Evolutionary conservation across 805 yeast species (phyloP), one percentile per base, ranked within the genome.

Genomic region (Saturnispora bothae): DNA sequence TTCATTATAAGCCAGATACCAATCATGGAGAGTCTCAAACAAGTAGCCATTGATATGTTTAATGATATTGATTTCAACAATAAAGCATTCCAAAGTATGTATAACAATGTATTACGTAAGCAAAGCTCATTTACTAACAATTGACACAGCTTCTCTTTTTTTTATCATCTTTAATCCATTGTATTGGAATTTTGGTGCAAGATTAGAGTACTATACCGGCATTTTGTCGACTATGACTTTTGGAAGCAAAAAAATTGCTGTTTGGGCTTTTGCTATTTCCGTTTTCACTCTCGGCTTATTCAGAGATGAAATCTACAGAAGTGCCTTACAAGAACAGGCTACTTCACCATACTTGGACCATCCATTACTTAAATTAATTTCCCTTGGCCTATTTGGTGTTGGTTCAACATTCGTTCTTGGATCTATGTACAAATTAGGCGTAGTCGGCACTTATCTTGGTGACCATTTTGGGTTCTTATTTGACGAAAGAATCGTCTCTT

Each of bases 391-490:
- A 3, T 81, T 86, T 48, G 73, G 59, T 1, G 56, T 67, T 36
- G 98, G 98, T 17, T 86, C 88, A 48, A 60, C 83, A 8, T 71
- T 92, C 38, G 97, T 88, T 2, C 46, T 82, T 23, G 62, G 78
- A 22, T 84, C 96, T 17, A 89, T 92, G 97, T 89, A 76, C 64
- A 80, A 81, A 12, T 68, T 92, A 47, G 98, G 98, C 18, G 75
- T 92, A 43, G 89, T 96, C 12, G 98, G 98, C 18, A 92, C 98
- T 9, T 92, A 92, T 54, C 64, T 92, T 43, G 98, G 98, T 31
- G 98, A 92, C 60, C 94, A 92, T 63, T 92, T 92, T 61, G 97
- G 97, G 2, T 88, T 92, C 51, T 70, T 92, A 50, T 92, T 89
- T 92, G 77, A 78, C 45, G 73, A 83, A 46, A 73, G 95, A 54